Base-by-base conservation (phyloP, 257 asterid genomes). In the Nicotiana sylvestris region DNA sequence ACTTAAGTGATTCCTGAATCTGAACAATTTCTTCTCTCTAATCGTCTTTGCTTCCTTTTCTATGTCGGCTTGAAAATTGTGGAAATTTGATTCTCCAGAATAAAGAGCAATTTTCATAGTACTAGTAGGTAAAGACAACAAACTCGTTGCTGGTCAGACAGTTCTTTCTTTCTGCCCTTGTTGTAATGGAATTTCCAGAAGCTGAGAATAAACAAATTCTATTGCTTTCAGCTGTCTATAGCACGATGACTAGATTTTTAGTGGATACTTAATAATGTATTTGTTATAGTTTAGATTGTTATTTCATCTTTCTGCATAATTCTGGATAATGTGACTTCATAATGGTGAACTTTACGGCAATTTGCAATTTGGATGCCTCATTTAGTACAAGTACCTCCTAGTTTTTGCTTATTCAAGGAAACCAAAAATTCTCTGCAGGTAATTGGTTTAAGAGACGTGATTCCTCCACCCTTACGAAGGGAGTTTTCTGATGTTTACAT, bases 401-500 rank as follows among this genome's bases (percentile, higher is more conserved):
- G 10, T n/a, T 77, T 35, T 55, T 83, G 74, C 77, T 77, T 16
- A 57, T 37, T 13, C 25, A 64, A 30, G 30, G 15, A 56, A 25
- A 66, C 18, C 10, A 27, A 58, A 56, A 56, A n/a, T 77, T 58
- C 82, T 74, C 32, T 81, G 15, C 93, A 96, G 99, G 97, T 96
- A 46, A 87, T 86, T 80, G 95, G 86, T 25, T 9, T 96, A 82
- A 92, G 84, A 87, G 99, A 96, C 81, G 97, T 96, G 80, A 89
- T 96, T 87, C 99, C 99, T 84, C 98, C 99, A 55, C 99, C 99
- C 12, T 29, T 90, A 66, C 88, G 98, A 82, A 90, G 93, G 72
- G 98, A 96, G 87, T 96, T 96, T 85, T 64, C 82, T 49, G 98
- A 96, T 87, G 98, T 96, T 65, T 96, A 94, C 76, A 81, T 89